Base-by-base conservation (phyloP, 139 green algal species). In the Parachlorella kessleri region DNA sequence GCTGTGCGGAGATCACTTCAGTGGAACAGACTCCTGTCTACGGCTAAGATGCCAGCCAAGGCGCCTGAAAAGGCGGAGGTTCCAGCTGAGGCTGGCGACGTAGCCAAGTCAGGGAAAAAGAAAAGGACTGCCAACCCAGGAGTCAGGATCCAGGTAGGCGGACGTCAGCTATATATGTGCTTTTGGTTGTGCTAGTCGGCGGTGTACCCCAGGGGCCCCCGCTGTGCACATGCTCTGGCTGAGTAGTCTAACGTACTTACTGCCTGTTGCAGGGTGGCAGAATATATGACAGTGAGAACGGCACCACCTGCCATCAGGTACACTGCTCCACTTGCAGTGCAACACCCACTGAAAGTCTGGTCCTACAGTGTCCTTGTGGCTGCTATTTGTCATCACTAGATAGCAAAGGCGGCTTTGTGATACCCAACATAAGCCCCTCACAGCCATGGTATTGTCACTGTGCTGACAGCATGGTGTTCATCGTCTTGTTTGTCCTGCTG, bases 271-370 rank as follows among this genome's bases (percentile, higher is more conserved):
- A 91, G 82, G 88, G 88, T 6, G 83, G 86, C 6, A 71, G 88
- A 0, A 89, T 90, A 14, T 92, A 92, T 72, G 87, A 90, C 78
- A 83, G 70, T 65, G 82, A 90, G 65, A 90, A 86, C 33, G 88
- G 88, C 28, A 92, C 88, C 10, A 89, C 88, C 6, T 92, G 88
- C 70, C 88, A 92, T 67, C 88, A 87, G 83, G 83, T 82, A 72
- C 66, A n/a, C 6, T 53, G 3, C 7, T 53, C 32, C 48, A 59
- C 14, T 18, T 18, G 14, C 14, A 59, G 48, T 28, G 0, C 14
- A 59, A 59, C 21, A 59, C n/a, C n/a, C n/a, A n/a, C n/a, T n/a
- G n/a, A n/a, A n/a, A n/a, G n/a, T n/a, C n/a, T n/a, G n/a, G n/a
- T n/a, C n/a, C n/a, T n/a, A n/a, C n/a, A 59, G 21, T 59, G 21